Evolutionary conservation across 805 yeast species (phyloP), one percentile per base, ranked within the genome.

Genomic region (Wickerhamomyces ciferrii): DNA sequence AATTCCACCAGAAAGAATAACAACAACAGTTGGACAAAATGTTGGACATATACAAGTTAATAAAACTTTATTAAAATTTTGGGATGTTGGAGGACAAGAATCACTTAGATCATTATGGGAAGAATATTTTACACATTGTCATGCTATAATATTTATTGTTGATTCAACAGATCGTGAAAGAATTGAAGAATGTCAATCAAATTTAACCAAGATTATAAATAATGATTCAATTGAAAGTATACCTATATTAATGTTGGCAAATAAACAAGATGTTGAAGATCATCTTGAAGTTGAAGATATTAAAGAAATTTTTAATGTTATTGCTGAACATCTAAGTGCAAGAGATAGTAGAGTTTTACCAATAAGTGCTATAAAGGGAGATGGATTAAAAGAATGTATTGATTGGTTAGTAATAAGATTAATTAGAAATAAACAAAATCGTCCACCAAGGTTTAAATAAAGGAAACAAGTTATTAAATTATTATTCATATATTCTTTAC

Each of bases 51-150:
- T 79, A 59, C 47, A 62, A 50, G 53, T 72, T 49, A 70, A 73
- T 47, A 58, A 59, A 14, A 58, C 59, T 25, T 52, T 57, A 43
- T 70, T 94, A 46, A 91, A 90, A 60, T 79, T 94, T 58, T 92
- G 98, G 98, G 99, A 92, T 63, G 81, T 92, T 37, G 98, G 98
- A 11, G 99, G 99, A 13, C 99, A 92, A 65, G 84, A 83, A 60
- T 72, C 85, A n/a, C 70, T 92, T 41, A 73, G 98, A 42, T 70
- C 79, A 25, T 74, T 94, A 74, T 92, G 99, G 99, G 75, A 84
- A 6, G 81, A 87, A 50, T 94, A 92, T 70, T 94, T 83, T 66
- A 72, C 75, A 18, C 84, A 81, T 48, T 87, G 96, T 46, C 97
- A 92, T 65, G 98, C 94, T 0, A 87, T 92, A 34, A 83, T 94